Evolutionary conservation across 805 yeast species (phyloP).

Genomic region (Candida silvicultrix): DNA sequence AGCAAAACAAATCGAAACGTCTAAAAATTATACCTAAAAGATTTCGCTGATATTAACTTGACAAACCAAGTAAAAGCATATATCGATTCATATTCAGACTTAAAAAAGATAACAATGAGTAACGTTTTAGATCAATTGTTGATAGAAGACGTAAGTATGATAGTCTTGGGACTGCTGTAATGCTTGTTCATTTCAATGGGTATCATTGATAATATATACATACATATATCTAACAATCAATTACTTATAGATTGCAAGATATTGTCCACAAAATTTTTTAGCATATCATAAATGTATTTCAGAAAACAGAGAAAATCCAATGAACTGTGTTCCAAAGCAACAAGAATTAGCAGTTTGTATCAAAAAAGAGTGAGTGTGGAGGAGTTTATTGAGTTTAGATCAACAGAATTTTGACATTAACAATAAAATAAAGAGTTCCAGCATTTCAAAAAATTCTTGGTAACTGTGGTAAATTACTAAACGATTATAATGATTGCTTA

Average conservation of each 20-base stretch:
- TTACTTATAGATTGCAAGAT: constrained; percentile 60
- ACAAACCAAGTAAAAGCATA: too few species aligned
- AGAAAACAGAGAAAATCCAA: constrained; percentile 43
- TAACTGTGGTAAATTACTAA: constrained; percentile 51
- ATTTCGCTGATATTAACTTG: too few species aligned
- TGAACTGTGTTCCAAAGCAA: constrained; percentile 52
- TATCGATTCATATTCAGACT: too few species aligned
- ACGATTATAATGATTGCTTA: constrained; percentile 63
- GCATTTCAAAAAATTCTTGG: constrained; percentile 63
- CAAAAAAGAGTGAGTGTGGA: constrained; percentile 28
- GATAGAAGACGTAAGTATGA: constrained; percentile 54
- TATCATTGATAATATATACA: too few species aligned
- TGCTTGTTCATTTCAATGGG: too few species aligned
- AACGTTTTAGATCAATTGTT: constrained; percentile 57
- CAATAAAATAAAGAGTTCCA: constrained; percentile 56
- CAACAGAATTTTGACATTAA: too few species aligned
- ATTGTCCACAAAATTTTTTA: constrained; percentile 69
- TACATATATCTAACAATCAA: too few species aligned
- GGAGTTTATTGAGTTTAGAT: not conserved
- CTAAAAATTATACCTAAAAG: too few species aligned
- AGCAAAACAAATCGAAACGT: too few species aligned
- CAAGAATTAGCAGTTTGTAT: constrained; percentile 56
- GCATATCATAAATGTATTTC: constrained; percentile 70
- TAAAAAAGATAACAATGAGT: constrained; percentile 15
- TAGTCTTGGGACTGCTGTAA: too few species aligned